Conservation (phyloP, 2,329 filamentous ascomycete genomes). For the Epichloe festucae region DNA sequence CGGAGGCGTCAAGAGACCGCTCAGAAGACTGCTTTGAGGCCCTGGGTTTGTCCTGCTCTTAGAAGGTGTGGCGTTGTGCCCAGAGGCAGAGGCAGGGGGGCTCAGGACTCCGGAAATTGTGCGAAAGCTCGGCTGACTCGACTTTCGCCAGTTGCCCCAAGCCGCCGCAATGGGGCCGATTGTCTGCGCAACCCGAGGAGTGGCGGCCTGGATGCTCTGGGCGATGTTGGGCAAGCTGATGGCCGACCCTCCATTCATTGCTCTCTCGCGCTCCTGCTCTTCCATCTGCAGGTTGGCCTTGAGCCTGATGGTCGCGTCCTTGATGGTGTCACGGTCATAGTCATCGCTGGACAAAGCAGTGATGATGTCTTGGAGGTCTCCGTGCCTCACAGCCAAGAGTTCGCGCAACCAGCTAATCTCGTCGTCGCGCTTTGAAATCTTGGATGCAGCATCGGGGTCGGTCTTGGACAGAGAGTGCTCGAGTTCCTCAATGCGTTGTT, state of each 20-base stretch:
- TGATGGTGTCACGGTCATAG: constrained; percentile 67
- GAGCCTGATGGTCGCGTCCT: constrained; percentile 83
- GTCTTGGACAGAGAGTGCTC: constrained; percentile 56
- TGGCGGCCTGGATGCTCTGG: constrained; percentile 62
- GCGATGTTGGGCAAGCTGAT: constrained; percentile 64
- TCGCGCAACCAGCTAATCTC: constrained; percentile 94
- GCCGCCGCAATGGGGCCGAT: constrained; percentile 72
- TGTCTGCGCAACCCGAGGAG: constrained; percentile 67
- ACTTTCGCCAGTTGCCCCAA: constrained; percentile 89
- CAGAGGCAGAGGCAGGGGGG: constrained; percentile 29
- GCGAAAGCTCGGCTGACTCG: constrained; percentile 36
- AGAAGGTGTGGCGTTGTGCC: constrained; percentile 43
- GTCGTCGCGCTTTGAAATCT: constrained; percentile 82
- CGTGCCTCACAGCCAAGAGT: constrained; percentile 76
- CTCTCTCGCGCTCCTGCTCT: constrained; percentile 83
- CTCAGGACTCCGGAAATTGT: constrained; percentile 34
- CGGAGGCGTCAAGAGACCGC: constrained; percentile 82
- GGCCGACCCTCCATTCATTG: constrained; percentile 55
- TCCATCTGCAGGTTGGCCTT: constrained; percentile 97
- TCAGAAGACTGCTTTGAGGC: constrained; percentile 49
- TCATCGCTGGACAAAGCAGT: constrained; percentile 58
- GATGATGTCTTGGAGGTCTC: constrained; percentile 89
- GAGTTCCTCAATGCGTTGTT: constrained; percentile 77
- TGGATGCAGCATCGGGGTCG: constrained; percentile 65
- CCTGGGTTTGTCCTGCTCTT: constrained; percentile 40